A percentile compares a stretch with the other conserved stretches of the same genome.
Evolutionary conservation across 2,329 filamentous ascomycete genomes (phyloP).

Genomic region (Raffaelea deltoideospora): DNA sequence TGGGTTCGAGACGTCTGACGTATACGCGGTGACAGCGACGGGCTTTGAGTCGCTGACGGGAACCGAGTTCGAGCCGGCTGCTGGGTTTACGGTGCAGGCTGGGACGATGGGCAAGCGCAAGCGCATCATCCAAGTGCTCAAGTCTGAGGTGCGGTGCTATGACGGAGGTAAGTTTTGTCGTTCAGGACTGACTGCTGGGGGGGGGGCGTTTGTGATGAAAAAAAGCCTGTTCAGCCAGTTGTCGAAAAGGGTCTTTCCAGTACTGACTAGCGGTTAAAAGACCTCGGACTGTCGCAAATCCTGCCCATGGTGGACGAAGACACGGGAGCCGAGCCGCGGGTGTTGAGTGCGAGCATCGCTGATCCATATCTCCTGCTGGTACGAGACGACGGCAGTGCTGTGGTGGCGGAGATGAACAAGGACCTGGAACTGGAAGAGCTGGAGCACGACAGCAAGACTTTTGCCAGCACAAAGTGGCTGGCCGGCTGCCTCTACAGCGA

Average conservation of each 20-base stretch:
- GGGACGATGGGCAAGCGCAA: constrained; percentile 68
- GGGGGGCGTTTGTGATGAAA: no score
- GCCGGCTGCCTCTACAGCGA: constrained; percentile 77
- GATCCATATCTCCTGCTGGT: constrained; percentile 78
- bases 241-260: no score
- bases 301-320: constrained; percentile 87
- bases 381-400: constrained; percentile 67
- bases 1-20: constrained; percentile 61
- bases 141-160: constrained; percentile 77
- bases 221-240: no score
- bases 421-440: constrained; percentile 78
- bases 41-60: constrained; percentile 62
- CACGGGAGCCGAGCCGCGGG: constrained; percentile 63
- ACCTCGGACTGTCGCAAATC: constrained; percentile 80
- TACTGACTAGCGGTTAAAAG: no score
- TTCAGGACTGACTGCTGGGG: background rate
- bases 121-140: constrained; percentile 75
- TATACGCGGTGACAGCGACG: constrained; percentile 60
- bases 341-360: constrained; percentile 66
- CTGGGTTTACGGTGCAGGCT: constrained; percentile 74
- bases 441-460: constrained; percentile 41
- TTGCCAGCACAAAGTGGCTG: constrained; percentile 55
- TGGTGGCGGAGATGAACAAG: constrained; percentile 64
- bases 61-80: constrained; percentile 83
- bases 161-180: constrained; percentile 53